Evolutionary conservation across 192 early-diverging fungal species (phyloP).

Genomic region (Coemansia sp.): DNA sequence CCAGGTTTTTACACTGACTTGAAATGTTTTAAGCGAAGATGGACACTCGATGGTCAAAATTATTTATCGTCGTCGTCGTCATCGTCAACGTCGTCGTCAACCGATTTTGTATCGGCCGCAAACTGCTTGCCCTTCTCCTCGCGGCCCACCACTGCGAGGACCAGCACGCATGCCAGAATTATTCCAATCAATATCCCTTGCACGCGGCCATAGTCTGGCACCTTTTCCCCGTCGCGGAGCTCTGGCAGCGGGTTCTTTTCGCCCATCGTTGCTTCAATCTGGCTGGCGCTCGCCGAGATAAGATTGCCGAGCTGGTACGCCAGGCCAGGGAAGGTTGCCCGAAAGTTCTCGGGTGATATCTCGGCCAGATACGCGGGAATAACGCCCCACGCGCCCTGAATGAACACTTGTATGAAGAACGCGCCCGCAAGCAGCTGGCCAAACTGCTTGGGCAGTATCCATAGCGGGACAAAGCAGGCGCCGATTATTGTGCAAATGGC

Average conservation of each 20-base stretch:
- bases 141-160: conserved; percentile 52
- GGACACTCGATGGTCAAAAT: no score
- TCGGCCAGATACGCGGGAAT: conserved; percentile 69
- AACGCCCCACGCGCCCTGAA: conserved; percentile 56
- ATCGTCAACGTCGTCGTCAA: neutral
- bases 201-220: conserved; percentile 51
- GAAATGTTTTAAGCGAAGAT: no score
- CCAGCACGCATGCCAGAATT: conserved; percentile 41
- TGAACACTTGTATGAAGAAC: conserved; percentile 49
- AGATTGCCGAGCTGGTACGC: conserved; percentile 73
- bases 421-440: conserved; percentile 39
- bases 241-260: conserved; percentile 52
- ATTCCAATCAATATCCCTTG: conserved; percentile 61
- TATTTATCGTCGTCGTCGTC: no score
- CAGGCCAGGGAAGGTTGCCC: conserved; percentile 68
- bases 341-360: conserved; percentile 61
- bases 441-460: conserved; percentile 50
- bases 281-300: conserved; percentile 55
- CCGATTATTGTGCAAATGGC: conserved; percentile 50
- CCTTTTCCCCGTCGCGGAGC: conserved; percentile 38
- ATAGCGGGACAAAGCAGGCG: conserved; percentile 66
- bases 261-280: conserved; percentile 56
- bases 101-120: neutral
- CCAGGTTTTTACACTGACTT: no score
- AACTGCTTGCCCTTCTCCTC: conserved; percentile 59